Conservation (phyloP, 768 basidiomycete genomes). For the Amanita pseudoporphyria region DNA sequence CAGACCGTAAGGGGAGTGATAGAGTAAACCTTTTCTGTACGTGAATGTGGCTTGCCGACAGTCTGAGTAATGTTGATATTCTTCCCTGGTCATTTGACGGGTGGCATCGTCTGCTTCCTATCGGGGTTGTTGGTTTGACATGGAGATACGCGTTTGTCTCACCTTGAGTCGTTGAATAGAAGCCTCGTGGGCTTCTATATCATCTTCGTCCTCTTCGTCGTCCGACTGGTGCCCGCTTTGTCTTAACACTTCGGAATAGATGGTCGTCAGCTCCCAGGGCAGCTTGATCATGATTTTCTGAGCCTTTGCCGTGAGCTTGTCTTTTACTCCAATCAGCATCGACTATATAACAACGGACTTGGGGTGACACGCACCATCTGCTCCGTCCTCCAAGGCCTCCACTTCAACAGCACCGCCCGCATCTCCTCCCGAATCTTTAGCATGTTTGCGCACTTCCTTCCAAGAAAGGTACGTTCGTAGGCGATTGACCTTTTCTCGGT, state of each 20-base stretch:
- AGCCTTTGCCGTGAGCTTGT: constrained; percentile 74
- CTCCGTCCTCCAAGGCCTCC: constrained; percentile 75
- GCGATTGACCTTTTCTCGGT: constrained; percentile 89
- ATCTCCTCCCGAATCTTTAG: constrained; percentile 82
- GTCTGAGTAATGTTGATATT: constrained; percentile 95
- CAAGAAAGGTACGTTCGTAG: constrained; percentile 89
- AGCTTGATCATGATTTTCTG: constrained; percentile 92
- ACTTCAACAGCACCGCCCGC: constrained; percentile 75
- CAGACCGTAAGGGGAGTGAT: too few species aligned
- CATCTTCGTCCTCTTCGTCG: constrained; percentile 93
- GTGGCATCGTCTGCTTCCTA: constrained; percentile 95
- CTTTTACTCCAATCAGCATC: constrained; percentile 24
- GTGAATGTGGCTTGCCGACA: constrained; percentile 96
- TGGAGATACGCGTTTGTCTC: constrained; percentile 5
- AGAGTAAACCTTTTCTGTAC: constrained; percentile 78
- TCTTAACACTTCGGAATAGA: constrained; percentile 80
- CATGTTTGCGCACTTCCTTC: constrained; percentile 95
- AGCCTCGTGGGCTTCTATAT: constrained; percentile 91
- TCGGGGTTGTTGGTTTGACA: neutral
- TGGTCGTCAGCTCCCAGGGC: constrained; percentile 91
- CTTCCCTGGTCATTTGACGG: constrained; percentile 91
- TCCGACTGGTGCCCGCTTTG: constrained; percentile 77
- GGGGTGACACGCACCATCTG: constrained; percentile 48
- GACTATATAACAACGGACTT: neutral
- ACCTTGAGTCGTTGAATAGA: constrained; percentile 83